Evolutionary conservation across 495 filamentous ascomycete genomes (phyloP), one percentile per base, ranked within the genome.

Genomic region (Neurospora tetrasperma): DNA sequence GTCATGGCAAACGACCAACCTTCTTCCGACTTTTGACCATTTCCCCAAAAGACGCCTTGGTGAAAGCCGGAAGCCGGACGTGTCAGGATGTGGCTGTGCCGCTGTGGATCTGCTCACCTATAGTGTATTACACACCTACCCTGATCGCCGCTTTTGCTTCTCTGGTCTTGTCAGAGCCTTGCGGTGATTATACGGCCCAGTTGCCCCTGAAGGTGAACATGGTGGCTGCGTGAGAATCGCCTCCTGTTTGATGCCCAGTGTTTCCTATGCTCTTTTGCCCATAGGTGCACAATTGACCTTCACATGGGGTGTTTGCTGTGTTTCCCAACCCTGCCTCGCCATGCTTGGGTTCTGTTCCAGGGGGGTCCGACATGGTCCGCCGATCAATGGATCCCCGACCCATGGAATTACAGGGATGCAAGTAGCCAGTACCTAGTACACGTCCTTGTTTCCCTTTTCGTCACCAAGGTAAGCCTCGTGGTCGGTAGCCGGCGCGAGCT

Each of bases 21-120:
- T 31, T 31, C 12, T 62, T 31, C 23, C 54, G 31, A 31, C 23
- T 62, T 62, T 35, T 62, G 23, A 35, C 54, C 14, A 66, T 66
- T 35, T 9, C 9, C 54, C 43, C 66, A 71, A 48, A 73, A 69
- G 73, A 76, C 69, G 77, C 77, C 76, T 78, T 71, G 77, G 31
- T 27, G 62, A 73, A 48, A 69, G 72, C 73, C 72, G 72, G 70
- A 69, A 14, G 48, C 42, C 38, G 40, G 31, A 35, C 23, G 54
- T 66, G 54, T 66, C 54, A 66, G 27, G 54, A 23, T 66, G 54
- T 35, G 54, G 54, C 54, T 66, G 54, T 35, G 54, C 27, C 27
- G 54, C 27, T 35, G 27, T 66, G 54, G 54, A 66, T 38, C 35
- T 18, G 18, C 27, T 66, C 54, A 35, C 54, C 54, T 35, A 66